Percentiles rank a stretch among this genome's conserved stretches.
phyloP scores from a whole-genome alignment of 2,329 filamentous ascomycete species.

The Sphaerulina musiva region DNA sequence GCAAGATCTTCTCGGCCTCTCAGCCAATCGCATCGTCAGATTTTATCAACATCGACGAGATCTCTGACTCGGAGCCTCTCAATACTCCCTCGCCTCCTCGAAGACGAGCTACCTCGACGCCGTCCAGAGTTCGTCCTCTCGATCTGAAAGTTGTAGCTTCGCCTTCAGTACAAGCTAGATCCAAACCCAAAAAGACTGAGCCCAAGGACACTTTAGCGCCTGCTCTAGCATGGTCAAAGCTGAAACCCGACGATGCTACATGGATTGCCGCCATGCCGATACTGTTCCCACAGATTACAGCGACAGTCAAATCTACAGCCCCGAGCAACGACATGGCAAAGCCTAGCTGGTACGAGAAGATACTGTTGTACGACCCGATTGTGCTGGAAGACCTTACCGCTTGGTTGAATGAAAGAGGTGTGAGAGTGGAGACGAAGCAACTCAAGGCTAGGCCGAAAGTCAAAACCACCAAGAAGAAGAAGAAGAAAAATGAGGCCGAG shows the following conservation, averaged over 20 bases:
- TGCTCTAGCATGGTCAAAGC: constrained; percentile 2
- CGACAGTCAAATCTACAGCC: constrained; percentile 42
- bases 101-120: constrained; percentile 24
- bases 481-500: constrained; percentile 32
- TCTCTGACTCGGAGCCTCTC: constrained; percentile 31
- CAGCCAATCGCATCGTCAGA: constrained; percentile 16
- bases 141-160: constrained; percentile 17
- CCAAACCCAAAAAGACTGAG: not conserved
- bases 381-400: constrained; percentile 74
- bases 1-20: constrained; percentile 12
- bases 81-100: constrained; percentile 31
- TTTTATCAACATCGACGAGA: constrained; percentile 30
- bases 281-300: constrained; percentile 45
- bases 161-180: constrained; percentile 9
- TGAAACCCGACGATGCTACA: constrained; percentile 23
- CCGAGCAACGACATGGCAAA: constrained; percentile 37
- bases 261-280: constrained; percentile 34
- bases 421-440: constrained; percentile 19
- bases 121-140: constrained; percentile 20
- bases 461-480: constrained; percentile 32
- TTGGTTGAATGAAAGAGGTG: constrained; percentile 61
- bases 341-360: constrained; percentile 81
- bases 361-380: constrained; percentile 87
- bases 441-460: constrained; percentile 13
- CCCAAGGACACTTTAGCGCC: not conserved